A percentile compares a stretch with the other conserved stretches of the same genome.
phyloP scores from a whole-genome alignment of 805 yeast species.

The Debaryomyces hansenii region DNA sequence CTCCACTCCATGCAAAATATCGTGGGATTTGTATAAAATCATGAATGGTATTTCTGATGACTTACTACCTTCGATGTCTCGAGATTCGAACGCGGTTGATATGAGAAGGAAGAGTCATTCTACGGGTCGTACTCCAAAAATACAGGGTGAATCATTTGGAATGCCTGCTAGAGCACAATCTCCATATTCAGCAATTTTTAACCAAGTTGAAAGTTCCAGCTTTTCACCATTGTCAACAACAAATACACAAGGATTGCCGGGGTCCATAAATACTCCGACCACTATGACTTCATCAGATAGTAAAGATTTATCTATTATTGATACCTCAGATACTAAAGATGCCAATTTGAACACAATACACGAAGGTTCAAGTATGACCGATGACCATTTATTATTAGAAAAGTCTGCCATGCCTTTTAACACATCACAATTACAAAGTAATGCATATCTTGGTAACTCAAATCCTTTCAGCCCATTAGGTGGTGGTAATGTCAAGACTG shows the following conservation, averaged over 20 bases:
- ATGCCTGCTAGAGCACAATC: neutral
- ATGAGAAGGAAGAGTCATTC: neutral
- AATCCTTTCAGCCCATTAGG: neutral
- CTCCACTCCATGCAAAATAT: conserved; percentile 15
- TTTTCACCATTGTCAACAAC: neutral
- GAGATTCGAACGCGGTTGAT: neutral
- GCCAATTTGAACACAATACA: neutral
- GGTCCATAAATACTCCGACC: conserved; percentile 9
- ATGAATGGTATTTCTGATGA: conserved; percentile 7
- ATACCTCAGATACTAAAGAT: neutral
- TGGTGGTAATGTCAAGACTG: neutral
- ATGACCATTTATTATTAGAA: neutral
- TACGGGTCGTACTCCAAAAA: neutral
- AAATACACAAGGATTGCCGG: conserved; percentile 5
- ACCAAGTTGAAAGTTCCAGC: conserved; percentile 6
- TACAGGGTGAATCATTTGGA: neutral
- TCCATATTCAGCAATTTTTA: neutral
- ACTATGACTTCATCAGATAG: neutral
- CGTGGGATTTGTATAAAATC: conserved; percentile 16
- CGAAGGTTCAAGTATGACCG: neutral
- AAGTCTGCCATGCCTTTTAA: neutral
- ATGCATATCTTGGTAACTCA: neutral
- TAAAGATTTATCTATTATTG: neutral
- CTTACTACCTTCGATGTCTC: neutral
- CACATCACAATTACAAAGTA: neutral